A percentile compares a stretch with the other conserved stretches of the same genome.
Evolutionary conservation across 2,329 filamentous ascomycete genomes (phyloP).

Genomic region (Paradendryphiella salina): DNA sequence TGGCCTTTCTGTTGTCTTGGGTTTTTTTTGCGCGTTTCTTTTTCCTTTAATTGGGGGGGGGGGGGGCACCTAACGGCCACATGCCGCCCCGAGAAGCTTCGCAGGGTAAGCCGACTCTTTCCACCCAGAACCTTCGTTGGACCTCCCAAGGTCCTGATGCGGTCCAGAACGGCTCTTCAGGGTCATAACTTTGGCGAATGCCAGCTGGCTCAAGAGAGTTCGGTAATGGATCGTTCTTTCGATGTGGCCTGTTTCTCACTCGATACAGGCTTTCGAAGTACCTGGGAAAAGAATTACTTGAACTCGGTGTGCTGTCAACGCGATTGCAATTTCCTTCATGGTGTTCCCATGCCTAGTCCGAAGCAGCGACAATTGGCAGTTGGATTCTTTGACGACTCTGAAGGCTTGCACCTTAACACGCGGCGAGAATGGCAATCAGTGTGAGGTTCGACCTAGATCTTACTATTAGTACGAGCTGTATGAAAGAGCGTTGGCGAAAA

Average conservation of each 20-base stretch:
- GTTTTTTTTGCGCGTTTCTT: neutral
- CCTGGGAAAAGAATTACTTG: neutral
- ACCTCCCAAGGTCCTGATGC: neutral
- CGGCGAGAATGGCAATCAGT: neutral
- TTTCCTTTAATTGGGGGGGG: neutral
- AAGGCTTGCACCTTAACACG: neutral
- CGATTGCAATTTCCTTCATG: neutral
- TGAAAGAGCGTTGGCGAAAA: neutral
- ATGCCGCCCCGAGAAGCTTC: neutral
- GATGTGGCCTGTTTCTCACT: no score
- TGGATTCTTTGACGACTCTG: neutral
- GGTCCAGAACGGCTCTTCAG: no score
- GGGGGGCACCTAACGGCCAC: neutral
- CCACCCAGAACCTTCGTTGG: neutral
- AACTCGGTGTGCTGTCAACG: neutral
- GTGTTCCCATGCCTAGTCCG: neutral
- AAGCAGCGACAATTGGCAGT: neutral
- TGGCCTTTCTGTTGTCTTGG: neutral
- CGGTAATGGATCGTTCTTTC: no score
- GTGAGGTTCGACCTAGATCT: neutral
- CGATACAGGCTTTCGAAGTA: neutral
- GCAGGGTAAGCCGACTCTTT: neutral
- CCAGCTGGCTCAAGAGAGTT: no score
- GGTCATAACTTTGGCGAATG: neutral
- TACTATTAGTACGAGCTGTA: neutral